phyloP scores from a whole-genome alignment of 2,329 filamentous ascomycete genomes.

The Coccinonectria pachysandricola region DNA sequence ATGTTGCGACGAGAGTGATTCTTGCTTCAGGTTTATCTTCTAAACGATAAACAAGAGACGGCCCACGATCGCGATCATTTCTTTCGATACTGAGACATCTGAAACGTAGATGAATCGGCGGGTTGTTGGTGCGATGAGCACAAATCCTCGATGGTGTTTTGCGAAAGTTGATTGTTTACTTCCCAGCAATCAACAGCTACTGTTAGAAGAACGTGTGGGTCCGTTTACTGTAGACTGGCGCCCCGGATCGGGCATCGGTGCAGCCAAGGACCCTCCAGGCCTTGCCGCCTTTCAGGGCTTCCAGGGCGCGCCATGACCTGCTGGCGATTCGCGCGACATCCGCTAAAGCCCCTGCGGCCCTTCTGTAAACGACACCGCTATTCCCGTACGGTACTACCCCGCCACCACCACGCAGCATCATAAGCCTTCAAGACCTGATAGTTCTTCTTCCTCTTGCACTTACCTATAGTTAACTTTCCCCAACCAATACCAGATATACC shows the following conservation, averaged over 20 bases:
- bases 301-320: too few species aligned
- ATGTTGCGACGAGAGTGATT: constrained; percentile 25
- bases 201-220: constrained; percentile 1
- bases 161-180: constrained; percentile 8
- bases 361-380: too few species aligned
- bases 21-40: constrained; percentile 3
- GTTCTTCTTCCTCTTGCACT: constrained; percentile 11
- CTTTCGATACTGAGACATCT: constrained; percentile 6
- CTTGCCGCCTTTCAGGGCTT: constrained; percentile 5
- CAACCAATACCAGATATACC: constrained; percentile 3
- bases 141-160: too few species aligned
- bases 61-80: constrained; percentile 9
- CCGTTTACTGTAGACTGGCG: too few species aligned
- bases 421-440: constrained; percentile 13
- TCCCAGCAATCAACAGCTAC: constrained; percentile 3
- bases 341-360: constrained; percentile 13
- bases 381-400: too few species aligned
- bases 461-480: constrained; percentile 7
- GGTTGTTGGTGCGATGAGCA: constrained; percentile 2
- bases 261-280: constrained; percentile 8
- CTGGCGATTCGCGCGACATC: too few species aligned
- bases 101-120: constrained; percentile 4
- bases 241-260: constrained; percentile 20
- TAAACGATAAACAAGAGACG: constrained; percentile 2
- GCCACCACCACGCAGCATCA: too few species aligned